These are phyloP conservation scores for Didymella segeticola DNA, from an alignment of 2,329 filamentous ascomycete genomes.

Conservation along the genomic window DNA sequence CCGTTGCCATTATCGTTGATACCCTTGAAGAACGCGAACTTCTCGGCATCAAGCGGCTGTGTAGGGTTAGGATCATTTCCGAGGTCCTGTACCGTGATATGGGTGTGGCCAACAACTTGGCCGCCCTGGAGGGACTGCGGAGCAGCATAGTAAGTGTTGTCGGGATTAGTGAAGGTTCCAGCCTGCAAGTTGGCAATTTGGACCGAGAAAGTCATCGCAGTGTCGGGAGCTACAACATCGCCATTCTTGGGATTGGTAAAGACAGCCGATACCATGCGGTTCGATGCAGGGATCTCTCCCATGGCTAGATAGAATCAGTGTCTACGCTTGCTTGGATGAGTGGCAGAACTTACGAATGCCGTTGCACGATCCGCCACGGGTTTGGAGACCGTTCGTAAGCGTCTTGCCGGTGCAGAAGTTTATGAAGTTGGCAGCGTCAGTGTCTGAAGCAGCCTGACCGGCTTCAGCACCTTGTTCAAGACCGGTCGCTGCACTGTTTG, in stretches of 20 bases:
- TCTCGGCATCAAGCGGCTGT: conserved; percentile 49
- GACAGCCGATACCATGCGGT: conserved; percentile 63
- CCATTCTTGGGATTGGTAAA: conserved; percentile 56
- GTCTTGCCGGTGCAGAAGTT: conserved; percentile 64
- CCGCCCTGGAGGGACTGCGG: conserved; percentile 58
- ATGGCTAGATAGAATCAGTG: conserved; percentile 51
- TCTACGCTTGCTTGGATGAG: neutral
- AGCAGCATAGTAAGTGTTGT: conserved; percentile 62
- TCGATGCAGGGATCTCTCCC: conserved; percentile 60
- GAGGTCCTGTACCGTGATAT: conserved; percentile 61
- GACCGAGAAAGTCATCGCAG: conserved; percentile 57
- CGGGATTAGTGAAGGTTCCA: conserved; percentile 63
- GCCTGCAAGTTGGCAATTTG: conserved; percentile 59
- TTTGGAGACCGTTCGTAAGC: conserved; percentile 62
- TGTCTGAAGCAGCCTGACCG: conserved; percentile 56
- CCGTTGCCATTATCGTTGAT: conserved; percentile 61
- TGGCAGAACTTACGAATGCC: conserved; percentile 53
- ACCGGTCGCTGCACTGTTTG: conserved; percentile 51
- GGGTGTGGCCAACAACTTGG: conserved; percentile 56
- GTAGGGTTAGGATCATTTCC: conserved; percentile 45
- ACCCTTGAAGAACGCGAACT: conserved; percentile 66
- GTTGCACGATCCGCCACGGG: conserved; percentile 61
- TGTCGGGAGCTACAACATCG: conserved; percentile 49
- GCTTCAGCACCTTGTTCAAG: conserved; percentile 46
- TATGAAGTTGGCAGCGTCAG: conserved; percentile 64